Conservation (phyloP, 164 flowering plant genomes). For the Aristolochia contorta region DNA sequence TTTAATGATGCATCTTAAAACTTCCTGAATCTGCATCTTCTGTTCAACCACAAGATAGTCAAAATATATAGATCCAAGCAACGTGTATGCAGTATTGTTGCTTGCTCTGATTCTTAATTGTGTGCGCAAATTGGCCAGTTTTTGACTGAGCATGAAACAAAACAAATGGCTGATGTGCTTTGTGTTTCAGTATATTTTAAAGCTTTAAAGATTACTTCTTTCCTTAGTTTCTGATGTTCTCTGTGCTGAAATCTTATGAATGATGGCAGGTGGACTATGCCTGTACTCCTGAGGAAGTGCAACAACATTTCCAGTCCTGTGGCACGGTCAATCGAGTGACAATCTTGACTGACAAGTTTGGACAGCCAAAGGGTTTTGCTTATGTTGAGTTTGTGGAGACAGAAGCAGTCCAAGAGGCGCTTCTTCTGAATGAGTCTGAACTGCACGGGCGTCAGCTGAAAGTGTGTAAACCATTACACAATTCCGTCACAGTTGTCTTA, state of each 20-base stretch:
- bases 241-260: background rate
- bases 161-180: too few species aligned
- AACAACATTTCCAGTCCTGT: constrained; percentile 76
- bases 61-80: too few species aligned
- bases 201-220: too few species aligned
- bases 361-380: constrained; percentile 82
- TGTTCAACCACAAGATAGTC: too few species aligned
- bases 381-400: constrained; percentile 73
- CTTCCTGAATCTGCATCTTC: too few species aligned
- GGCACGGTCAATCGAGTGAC: constrained; percentile 81
- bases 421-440: constrained; percentile 64
- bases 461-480: constrained; percentile 22
- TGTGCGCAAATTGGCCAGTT: too few species aligned
- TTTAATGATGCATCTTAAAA: too few species aligned
- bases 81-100: too few species aligned
- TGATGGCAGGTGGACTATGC: constrained; percentile 63
- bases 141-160: too few species aligned
- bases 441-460: constrained; percentile 74
- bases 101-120: too few species aligned
- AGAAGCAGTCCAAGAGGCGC: constrained; percentile 74
- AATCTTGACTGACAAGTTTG: constrained; percentile 71
- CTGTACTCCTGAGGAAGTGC: constrained; percentile 78
- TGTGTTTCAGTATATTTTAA: too few species aligned
- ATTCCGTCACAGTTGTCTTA: background rate
- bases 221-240: background rate